A percentile compares a stretch with the other conserved stretches of the same genome.
phyloP scores from a whole-genome alignment of 2,329 filamentous ascomycete genomes.

The Pyrenochaeta sp. region DNA sequence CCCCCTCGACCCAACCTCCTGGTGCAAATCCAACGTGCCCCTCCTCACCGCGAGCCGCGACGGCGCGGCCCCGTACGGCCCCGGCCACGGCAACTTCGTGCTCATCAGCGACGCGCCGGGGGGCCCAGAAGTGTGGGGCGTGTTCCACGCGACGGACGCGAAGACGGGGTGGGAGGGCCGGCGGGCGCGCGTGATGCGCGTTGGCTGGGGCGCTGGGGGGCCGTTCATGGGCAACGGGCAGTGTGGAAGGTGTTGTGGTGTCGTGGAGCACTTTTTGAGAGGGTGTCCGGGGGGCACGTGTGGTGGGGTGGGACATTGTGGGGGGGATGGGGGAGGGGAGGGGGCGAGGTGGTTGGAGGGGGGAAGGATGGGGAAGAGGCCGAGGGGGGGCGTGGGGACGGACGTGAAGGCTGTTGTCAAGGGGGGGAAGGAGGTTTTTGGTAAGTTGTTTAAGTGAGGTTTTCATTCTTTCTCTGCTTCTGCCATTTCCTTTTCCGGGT shows the following conservation, averaged over 20 bases:
- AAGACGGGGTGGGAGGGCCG: constrained; percentile 56
- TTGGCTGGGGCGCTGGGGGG: constrained; percentile 46
- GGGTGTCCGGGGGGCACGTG: constrained; percentile 37
- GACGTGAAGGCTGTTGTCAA: constrained; percentile 32
- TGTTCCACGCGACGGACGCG: constrained; percentile 57
- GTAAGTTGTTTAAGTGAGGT: constrained; percentile 36
- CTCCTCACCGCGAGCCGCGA: constrained; percentile 47
- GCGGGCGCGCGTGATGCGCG: constrained; percentile 55
- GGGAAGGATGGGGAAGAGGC: constrained; percentile 21
- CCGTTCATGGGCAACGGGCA: constrained; percentile 54
- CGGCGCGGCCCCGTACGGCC: constrained; percentile 52
- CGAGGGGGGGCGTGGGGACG: constrained; percentile 16
- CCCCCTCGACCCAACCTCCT: constrained; percentile 47
- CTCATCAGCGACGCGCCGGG: constrained; percentile 40
- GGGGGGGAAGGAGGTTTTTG: constrained; percentile 31
- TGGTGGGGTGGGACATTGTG: constrained; percentile 32
- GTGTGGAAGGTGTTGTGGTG: constrained; percentile 44
- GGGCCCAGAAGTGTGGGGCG: constrained; percentile 50
- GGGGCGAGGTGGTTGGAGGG: constrained; percentile 21
- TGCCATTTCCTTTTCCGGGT: too few species aligned
- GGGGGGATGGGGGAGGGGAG: constrained; percentile 23
- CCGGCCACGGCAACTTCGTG: constrained; percentile 57
- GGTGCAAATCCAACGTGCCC: constrained; percentile 50
- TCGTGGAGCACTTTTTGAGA: constrained; percentile 41
- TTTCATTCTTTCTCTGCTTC: too few species aligned